Conservation (phyloP, 768 basidiomycete genomes). For the Phanerochaete sordida region DNA sequence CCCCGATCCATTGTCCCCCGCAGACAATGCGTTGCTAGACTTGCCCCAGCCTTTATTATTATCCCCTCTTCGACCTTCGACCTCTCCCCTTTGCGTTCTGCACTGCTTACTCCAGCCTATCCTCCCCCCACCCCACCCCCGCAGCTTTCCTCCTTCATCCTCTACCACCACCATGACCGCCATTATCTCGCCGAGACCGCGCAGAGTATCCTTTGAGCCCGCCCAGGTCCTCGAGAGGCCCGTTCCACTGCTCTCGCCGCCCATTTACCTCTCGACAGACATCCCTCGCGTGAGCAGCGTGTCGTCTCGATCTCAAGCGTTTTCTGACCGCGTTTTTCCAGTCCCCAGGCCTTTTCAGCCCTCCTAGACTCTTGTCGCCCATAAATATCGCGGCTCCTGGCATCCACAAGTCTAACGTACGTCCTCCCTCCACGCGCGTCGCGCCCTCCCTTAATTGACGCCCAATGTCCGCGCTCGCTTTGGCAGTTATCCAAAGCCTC, state of each 20-base stretch:
- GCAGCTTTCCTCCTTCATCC: slow-evolving; percentile 3
- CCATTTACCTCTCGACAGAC: slow-evolving; percentile 24
- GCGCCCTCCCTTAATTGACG: slow-evolving; percentile 1
- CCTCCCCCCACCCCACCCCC: slow-evolving; percentile 6
- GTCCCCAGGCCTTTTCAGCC: slow-evolving; percentile 22
- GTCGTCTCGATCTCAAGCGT: slow-evolving; percentile 3
- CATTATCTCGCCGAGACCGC: slow-evolving; percentile 40
- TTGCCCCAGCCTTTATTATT: neutral
- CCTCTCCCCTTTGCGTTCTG: neutral
- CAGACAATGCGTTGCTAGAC: slow-evolving; percentile 3
- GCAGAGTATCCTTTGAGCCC: slow-evolving; percentile 21
- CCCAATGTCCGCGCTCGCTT: neutral
- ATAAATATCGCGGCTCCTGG: slow-evolving; percentile 31
- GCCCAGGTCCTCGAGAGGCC: slow-evolving; percentile 9
- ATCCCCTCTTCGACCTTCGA: neutral
- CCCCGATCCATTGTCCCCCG: slow-evolving; percentile 2
- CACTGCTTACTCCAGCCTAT: slow-evolving; percentile 7
- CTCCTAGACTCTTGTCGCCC: slow-evolving; percentile 36
- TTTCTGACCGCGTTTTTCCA: slow-evolving; percentile 21
- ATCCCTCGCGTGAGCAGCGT: slow-evolving; percentile 20
- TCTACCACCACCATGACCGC: slow-evolving; percentile 31
- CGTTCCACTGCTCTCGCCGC: slow-evolving; percentile 17
- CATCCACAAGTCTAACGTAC: slow-evolving; percentile 15
- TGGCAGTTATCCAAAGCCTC: slow-evolving; percentile 37
- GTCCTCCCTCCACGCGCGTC: slow-evolving; percentile 19